Percentiles rank a stretch among this genome's conserved stretches.
These are phyloP conservation scores for Leccinellum albellum DNA, from an alignment of 768 basidiomycete species.

Conservation along the genomic window DNA sequence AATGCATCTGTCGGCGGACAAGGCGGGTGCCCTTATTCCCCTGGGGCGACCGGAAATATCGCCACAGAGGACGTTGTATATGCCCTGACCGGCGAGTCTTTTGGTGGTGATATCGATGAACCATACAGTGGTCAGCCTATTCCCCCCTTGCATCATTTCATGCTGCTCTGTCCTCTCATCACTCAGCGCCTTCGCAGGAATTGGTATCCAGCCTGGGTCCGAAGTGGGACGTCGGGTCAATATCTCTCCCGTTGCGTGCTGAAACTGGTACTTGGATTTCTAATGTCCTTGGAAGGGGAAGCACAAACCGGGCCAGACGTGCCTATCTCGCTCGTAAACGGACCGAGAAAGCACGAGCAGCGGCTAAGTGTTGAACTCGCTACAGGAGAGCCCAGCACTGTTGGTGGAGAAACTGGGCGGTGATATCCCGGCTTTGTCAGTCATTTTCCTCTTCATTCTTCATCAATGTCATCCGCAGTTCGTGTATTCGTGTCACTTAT, in stretches of 20 bases:
- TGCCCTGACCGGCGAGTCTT: constrained; percentile 60
- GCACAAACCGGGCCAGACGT: constrained; percentile 71
- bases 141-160: background rate
- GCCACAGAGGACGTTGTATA: constrained; percentile 92
- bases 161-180: background rate
- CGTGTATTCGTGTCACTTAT: background rate
- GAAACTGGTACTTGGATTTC: constrained; percentile 85
- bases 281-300: constrained; percentile 58
- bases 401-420: no score
- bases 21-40: constrained; percentile 94
- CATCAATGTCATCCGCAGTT: background rate
- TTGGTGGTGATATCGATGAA: constrained; percentile 49
- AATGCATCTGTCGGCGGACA: constrained; percentile 85
- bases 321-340: constrained; percentile 57
- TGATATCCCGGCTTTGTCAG: background rate
- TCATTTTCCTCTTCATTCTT: background rate
- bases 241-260: constrained; percentile 64
- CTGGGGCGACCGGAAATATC: constrained; percentile 93
- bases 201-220: background rate
- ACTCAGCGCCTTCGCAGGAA: background rate
- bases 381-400: background rate
- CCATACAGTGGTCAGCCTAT: constrained; percentile 17
- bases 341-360: constrained; percentile 12
- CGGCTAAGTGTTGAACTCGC: constrained; percentile 6
- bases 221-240: constrained; percentile 34